Evolutionary conservation across 352 stramenopile species (phyloP).

Genomic region (Phytophthora foliorum): DNA sequence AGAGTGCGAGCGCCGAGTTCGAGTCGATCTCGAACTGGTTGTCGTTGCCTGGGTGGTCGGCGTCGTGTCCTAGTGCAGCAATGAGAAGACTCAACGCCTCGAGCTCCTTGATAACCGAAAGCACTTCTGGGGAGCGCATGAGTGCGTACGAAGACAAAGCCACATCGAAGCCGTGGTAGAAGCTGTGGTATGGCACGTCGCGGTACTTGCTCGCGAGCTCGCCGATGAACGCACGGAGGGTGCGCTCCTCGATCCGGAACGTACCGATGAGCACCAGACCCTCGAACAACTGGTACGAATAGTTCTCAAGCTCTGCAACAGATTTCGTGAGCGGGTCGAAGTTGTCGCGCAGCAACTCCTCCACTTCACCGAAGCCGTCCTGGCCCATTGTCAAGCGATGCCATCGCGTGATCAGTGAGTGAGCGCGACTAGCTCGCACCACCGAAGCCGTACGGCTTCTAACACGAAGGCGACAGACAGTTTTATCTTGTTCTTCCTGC

Average conservation of each 20-base stretch:
- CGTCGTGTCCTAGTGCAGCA: conserved; percentile 86
- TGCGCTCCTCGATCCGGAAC: conserved; percentile 67
- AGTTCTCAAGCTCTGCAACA: conserved; percentile 62
- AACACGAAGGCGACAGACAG: conserved; percentile 18
- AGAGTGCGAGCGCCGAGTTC: conserved; percentile 77
- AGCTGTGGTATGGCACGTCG: conserved; percentile 87
- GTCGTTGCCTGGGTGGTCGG: conserved; percentile 90
- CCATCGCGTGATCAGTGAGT: conserved; percentile 74
- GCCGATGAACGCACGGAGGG: conserved; percentile 64
- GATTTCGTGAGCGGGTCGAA: conserved; percentile 78
- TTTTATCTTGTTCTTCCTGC: conserved; percentile 22
- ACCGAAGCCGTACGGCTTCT: conserved; percentile 56
- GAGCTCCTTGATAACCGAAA: conserved; percentile 77
- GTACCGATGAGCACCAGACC: conserved; percentile 66
- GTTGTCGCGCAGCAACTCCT: conserved; percentile 60
- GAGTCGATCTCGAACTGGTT: conserved; percentile 92
- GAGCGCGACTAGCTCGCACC: conserved; percentile 49
- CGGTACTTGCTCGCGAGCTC: conserved; percentile 69
- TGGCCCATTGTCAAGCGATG: conserved; percentile 61
- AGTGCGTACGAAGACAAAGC: conserved; percentile 72
- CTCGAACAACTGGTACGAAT: conserved; percentile 72
- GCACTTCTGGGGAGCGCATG: conserved; percentile 58
- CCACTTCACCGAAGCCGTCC: conserved; percentile 28
- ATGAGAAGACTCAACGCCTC: conserved; percentile 84
- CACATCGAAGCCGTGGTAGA: conserved; percentile 89